Evolutionary conservation across 164 flowering plant species (phyloP).

Genomic region (Santalum album): DNA sequence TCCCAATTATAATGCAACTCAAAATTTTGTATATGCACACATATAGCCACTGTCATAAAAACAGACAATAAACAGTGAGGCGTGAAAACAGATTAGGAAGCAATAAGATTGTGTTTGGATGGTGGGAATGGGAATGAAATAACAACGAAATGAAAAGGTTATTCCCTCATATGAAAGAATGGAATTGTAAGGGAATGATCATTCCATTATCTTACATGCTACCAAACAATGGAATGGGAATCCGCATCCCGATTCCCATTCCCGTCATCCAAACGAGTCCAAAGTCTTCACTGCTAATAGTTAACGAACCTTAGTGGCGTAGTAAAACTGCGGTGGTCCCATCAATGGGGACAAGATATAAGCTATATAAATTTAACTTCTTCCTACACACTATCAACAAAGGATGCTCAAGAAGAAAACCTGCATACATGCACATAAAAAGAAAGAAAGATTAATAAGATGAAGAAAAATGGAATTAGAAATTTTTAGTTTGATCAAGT

Average conservation of each 20-base stretch:
- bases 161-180: too few species aligned
- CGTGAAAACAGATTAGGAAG: neutral
- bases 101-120: too few species aligned
- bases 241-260: too few species aligned
- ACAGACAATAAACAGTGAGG: neutral
- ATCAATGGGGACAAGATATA: neutral
- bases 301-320: neutral
- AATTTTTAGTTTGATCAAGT: neutral
- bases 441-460: neutral
- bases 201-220: too few species aligned
- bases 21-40: neutral
- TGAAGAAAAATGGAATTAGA: neutral
- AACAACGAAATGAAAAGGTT: too few species aligned
- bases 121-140: too few species aligned
- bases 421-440: constrained; percentile 2
- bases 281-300: neutral
- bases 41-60: neutral
- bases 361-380: neutral
- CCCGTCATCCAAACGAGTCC: too few species aligned
- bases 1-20: neutral
- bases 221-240: too few species aligned
- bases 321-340: neutral
- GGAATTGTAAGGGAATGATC: too few species aligned
- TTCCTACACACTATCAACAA: constrained; percentile 7
- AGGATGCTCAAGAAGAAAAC: constrained; percentile 1